phyloP scores from a whole-genome alignment of 176 grass and related monocot genomes.

The Bromus sterilis region DNA sequence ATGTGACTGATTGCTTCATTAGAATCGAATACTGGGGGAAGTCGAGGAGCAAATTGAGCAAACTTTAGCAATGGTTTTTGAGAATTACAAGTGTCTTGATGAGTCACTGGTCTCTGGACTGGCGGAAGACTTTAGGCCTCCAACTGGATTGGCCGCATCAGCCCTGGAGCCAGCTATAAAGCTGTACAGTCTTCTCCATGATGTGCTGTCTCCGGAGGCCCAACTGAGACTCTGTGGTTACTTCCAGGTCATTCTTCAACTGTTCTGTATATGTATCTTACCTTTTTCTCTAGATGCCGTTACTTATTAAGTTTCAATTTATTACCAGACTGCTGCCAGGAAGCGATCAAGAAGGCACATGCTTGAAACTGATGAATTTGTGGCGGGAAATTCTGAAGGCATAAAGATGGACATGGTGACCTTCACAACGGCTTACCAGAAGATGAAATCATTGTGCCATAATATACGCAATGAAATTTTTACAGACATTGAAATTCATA shows the following conservation, averaged over 20 bases:
- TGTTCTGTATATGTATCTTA: background rate
- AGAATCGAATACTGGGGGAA: slow-evolving; percentile 96
- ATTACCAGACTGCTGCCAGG: slow-evolving; percentile 76
- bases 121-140: slow-evolving; percentile 65
- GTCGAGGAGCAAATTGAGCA: slow-evolving; percentile 89
- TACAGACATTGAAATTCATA: slow-evolving; percentile 98
- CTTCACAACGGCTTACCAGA: slow-evolving; percentile 76
- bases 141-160: slow-evolving; percentile 71
- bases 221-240: slow-evolving; percentile 92
- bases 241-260: slow-evolving; percentile 67
- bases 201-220: slow-evolving; percentile 89
- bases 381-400: slow-evolving; percentile 59
- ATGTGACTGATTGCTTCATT: slow-evolving; percentile 16
- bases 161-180: slow-evolving; percentile 83
- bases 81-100: slow-evolving; percentile 97
- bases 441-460: slow-evolving; percentile 86
- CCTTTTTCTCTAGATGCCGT: background rate
- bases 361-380: slow-evolving; percentile 89
- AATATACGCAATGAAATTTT: slow-evolving; percentile 90
- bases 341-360: slow-evolving; percentile 81
- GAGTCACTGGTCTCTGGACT: slow-evolving; percentile 72
- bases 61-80: slow-evolving; percentile 73
- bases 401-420: slow-evolving; percentile 65
- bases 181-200: slow-evolving; percentile 91
- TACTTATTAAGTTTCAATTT: slow-evolving; percentile 9